phyloP scores from a whole-genome alignment of 768 basidiomycete species.

The Cubamyces lactineus region DNA sequence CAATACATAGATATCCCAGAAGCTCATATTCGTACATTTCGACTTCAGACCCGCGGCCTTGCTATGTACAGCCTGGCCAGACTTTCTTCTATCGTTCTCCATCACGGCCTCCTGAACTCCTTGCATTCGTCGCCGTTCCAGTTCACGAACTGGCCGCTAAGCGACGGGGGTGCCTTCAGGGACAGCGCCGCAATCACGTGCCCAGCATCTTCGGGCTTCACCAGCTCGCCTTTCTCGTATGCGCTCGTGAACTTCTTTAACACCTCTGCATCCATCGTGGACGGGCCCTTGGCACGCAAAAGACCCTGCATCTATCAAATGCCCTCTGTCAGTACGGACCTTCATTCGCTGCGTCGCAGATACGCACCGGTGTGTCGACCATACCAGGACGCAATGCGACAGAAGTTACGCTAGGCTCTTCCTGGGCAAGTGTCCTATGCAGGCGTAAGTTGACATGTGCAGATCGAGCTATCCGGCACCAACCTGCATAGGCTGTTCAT shows the following conservation, averaged over 20 bases:
- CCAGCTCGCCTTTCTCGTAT: conserved; percentile 67
- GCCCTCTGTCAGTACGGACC: neutral
- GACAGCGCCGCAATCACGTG: conserved; percentile 79
- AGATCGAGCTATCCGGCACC: conserved; percentile 1
- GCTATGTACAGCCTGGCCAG: neutral
- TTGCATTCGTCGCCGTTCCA: conserved; percentile 78
- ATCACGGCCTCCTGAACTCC: conserved; percentile 45
- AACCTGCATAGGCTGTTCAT: conserved; percentile 86
- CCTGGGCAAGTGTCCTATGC: conserved; percentile 76
- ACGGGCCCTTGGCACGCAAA: conserved; percentile 54
- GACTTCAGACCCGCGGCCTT: neutral
- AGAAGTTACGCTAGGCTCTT: conserved; percentile 75
- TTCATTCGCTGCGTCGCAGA: neutral
- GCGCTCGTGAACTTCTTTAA: conserved; percentile 60
- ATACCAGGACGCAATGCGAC: conserved; percentile 87
- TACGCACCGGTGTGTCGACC: conserved; percentile 76
- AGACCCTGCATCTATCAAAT: conserved; percentile 68
- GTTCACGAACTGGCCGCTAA: conserved; percentile 78
- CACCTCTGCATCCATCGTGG: conserved; percentile 57
- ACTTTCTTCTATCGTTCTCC: neutral
- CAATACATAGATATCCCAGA: too few species aligned
- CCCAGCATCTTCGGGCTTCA: conserved; percentile 74
- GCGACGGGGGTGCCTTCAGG: conserved; percentile 58
- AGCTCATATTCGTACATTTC: neutral
- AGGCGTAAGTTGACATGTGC: neutral